Percentiles rank a stretch among this genome's conserved stretches.
Evolutionary conservation across 2,329 filamentous ascomycete genomes (phyloP).

Genomic region (Neofusicoccum sp.): DNA sequence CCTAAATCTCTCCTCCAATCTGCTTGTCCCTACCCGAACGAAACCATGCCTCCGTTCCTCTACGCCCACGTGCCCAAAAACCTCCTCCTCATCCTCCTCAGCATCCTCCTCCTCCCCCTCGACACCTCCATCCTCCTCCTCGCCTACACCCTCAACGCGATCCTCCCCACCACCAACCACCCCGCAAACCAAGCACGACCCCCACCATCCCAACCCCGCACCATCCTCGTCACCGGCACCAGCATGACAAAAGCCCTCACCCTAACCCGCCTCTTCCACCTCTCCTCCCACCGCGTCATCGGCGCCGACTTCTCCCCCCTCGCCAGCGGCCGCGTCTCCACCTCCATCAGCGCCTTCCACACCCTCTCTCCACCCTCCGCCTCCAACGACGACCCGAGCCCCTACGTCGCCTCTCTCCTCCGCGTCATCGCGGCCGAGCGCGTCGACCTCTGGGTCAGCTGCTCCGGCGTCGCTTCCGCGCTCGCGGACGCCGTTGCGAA

Average conservation of each 20-base stretch:
- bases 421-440: slow-evolving; percentile 62
- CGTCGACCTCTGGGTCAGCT: slow-evolving; percentile 73
- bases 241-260: slow-evolving; percentile 71
- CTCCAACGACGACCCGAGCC: slow-evolving; percentile 24
- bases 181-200: background rate
- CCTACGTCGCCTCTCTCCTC: slow-evolving; percentile 61
- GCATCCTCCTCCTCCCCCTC: slow-evolving; percentile 31
- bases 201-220: slow-evolving; percentile 43
- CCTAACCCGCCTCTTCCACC: slow-evolving; percentile 66
- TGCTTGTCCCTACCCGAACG: background rate
- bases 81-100: slow-evolving; percentile 48
- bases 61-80: slow-evolving; percentile 53
- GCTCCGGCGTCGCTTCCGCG: slow-evolving; percentile 68
- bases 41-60: slow-evolving; percentile 29
- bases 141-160: slow-evolving; percentile 35
- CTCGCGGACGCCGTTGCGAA: slow-evolving; percentile 62
- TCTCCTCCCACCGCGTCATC: slow-evolving; percentile 63
- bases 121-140: slow-evolving; percentile 39
- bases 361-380: slow-evolving; percentile 39
- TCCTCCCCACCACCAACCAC: slow-evolving; percentile 29
- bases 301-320: slow-evolving; percentile 65
- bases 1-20: background rate
- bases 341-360: slow-evolving; percentile 59
- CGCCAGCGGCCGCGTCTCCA: slow-evolving; percentile 57
- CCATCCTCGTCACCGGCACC: slow-evolving; percentile 71